Percentiles rank a stretch among this genome's conserved stretches.
Conservation (phyloP, 2,329 filamentous ascomycete species). For the Penicillium corylophilum region DNA sequence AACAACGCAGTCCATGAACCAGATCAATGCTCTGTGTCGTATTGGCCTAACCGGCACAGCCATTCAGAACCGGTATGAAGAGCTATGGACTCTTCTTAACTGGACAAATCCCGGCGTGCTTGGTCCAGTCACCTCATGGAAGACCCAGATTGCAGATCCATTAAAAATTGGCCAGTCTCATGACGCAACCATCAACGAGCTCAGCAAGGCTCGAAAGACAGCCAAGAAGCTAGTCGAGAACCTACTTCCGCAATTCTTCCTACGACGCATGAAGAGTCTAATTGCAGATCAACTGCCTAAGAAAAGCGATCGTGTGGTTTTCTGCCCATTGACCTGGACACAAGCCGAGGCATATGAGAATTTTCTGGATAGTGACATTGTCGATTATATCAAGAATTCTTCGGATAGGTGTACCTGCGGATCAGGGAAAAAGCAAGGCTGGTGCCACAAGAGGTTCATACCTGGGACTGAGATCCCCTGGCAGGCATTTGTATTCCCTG, state of each 20-base stretch:
- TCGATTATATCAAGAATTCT: constrained; percentile 66
- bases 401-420: constrained; percentile 68
- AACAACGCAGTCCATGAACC: constrained; percentile 81
- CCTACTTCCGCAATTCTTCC: constrained; percentile 82
- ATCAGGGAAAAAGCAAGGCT: constrained; percentile 70
- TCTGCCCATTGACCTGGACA: constrained; percentile 81
- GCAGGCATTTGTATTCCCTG: constrained; percentile 79
- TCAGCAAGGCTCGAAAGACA: constrained; percentile 76
- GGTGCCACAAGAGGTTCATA: constrained; percentile 69
- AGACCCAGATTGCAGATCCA: constrained; percentile 71
- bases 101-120: constrained; percentile 86
- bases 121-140: constrained; percentile 72
- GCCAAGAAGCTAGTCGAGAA: constrained; percentile 84
- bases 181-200: constrained; percentile 78
- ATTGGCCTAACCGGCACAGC: constrained; percentile 94
- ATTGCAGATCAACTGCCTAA: constrained; percentile 91
- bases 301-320: constrained; percentile 91
- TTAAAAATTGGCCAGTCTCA: constrained; percentile 88
- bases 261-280: constrained; percentile 87
- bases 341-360: constrained; percentile 82
- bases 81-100: constrained; percentile 92
- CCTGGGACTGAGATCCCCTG: constrained; percentile 62
- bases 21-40: constrained; percentile 85
- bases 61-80: constrained; percentile 97
- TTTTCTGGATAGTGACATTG: constrained; percentile 70